Conservation (phyloP, 495 filamentous ascomycete species). For the Lophiostoma macrostomum region DNA sequence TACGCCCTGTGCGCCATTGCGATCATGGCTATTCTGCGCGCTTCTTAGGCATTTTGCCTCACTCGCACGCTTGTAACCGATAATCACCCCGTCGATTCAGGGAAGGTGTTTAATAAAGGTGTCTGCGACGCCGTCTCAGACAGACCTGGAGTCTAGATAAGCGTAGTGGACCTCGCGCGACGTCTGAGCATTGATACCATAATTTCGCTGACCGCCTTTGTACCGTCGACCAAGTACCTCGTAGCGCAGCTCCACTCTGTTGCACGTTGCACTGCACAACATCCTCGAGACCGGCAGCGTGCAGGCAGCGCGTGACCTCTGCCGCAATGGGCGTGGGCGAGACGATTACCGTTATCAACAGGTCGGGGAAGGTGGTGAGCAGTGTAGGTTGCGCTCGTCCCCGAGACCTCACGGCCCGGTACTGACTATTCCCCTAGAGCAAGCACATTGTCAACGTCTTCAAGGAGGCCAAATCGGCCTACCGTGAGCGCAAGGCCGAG, state of each 20-base stretch:
- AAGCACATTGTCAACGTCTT: slow-evolving; percentile 84
- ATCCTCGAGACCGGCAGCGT: background rate
- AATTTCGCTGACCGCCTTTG: slow-evolving; percentile 12
- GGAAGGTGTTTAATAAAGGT: slow-evolving; percentile 7
- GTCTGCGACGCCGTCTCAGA: slow-evolving; percentile 6
- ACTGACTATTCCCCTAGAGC: slow-evolving; percentile 55
- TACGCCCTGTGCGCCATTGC: slow-evolving; percentile 14
- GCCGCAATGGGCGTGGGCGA: slow-evolving; percentile 51
- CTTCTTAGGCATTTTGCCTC: slow-evolving; percentile 17
- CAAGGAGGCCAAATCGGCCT: slow-evolving; percentile 82
- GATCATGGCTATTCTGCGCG: slow-evolving; percentile 16
- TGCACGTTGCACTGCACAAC: slow-evolving; percentile 25
- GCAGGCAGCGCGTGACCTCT: background rate
- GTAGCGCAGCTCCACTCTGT: slow-evolving; percentile 3
- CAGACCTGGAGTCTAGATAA: too few relatives aligned
- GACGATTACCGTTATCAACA: slow-evolving; percentile 87
- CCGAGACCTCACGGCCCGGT: background rate
- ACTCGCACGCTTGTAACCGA: slow-evolving; percentile 5
- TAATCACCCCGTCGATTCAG: slow-evolving; percentile 5
- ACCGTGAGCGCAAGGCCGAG: slow-evolving; percentile 77
- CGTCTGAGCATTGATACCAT: background rate
- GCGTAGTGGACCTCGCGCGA: background rate
- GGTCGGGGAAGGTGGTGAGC: slow-evolving; percentile 87
- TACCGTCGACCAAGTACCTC: slow-evolving; percentile 28
- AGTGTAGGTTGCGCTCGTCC: slow-evolving; percentile 57